These are phyloP conservation scores for Boletellus sp. DNA, from an alignment of 768 basidiomycete species.

Conservation along the genomic window DNA sequence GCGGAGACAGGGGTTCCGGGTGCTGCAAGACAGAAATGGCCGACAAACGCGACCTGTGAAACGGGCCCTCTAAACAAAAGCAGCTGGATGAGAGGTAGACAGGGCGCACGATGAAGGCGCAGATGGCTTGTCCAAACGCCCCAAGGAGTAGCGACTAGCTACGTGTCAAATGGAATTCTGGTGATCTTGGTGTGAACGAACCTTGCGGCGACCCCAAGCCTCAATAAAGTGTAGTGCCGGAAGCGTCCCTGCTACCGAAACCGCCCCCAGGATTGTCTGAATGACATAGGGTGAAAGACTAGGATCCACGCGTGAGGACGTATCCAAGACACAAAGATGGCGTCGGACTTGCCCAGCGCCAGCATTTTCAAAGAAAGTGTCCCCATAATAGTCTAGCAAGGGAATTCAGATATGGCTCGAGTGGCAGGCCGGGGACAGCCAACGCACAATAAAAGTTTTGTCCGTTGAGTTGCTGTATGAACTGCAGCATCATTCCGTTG, in stretches of 20 bases:
- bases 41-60: slow-evolving; percentile 60
- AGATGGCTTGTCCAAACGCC: slow-evolving; percentile 54
- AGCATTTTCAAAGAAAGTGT: slow-evolving; percentile 75
- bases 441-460: slow-evolving; percentile 75
- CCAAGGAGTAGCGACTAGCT: slow-evolving; percentile 62
- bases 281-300: slow-evolving; percentile 71
- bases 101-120: slow-evolving; percentile 53
- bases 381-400: slow-evolving; percentile 70
- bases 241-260: slow-evolving; percentile 68
- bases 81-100: not conserved
- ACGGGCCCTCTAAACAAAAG: not conserved
- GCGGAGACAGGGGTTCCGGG: slow-evolving; percentile 41
- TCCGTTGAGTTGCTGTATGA: slow-evolving; percentile 76
- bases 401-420: slow-evolving; percentile 2
- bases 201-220: slow-evolving; percentile 66
- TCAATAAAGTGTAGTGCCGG: slow-evolving; percentile 71
- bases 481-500: slow-evolving; percentile 83
- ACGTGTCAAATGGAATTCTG: not conserved
- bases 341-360: slow-evolving; percentile 50
- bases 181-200: slow-evolving; percentile 22
- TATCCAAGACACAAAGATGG: not conserved
- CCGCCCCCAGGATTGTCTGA: slow-evolving; percentile 69
- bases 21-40: slow-evolving; percentile 63
- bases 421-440: not conserved
- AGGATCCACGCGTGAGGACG: not conserved